phyloP scores from a whole-genome alignment of 768 basidiomycete genomes.

The Tricholomella constricta region DNA sequence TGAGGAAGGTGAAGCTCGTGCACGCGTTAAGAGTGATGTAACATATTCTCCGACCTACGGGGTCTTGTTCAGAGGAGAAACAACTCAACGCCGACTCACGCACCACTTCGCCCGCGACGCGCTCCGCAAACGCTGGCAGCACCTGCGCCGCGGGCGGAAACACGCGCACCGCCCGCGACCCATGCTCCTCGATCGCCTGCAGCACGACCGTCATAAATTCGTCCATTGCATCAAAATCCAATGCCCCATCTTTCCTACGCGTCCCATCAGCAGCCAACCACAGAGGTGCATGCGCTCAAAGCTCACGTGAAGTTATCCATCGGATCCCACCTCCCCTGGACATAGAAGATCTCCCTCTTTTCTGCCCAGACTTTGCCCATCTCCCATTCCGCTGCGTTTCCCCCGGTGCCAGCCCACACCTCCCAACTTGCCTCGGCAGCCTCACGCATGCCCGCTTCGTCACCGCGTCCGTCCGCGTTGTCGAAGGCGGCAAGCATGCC shows the following conservation, averaged over 20 bases:
- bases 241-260: slow-evolving; percentile 51
- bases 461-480: slow-evolving; percentile 68
- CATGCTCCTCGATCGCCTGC: slow-evolving; percentile 68
- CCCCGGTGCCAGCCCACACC: slow-evolving; percentile 48
- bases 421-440: slow-evolving; percentile 87
- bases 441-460: slow-evolving; percentile 79
- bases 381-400: slow-evolving; percentile 68
- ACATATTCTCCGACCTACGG: slow-evolving; percentile 85
- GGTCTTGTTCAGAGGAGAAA: not conserved
- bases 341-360: slow-evolving; percentile 93
- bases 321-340: slow-evolving; percentile 77
- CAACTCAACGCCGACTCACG: slow-evolving; percentile 23
- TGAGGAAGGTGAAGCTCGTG: slow-evolving; percentile 52
- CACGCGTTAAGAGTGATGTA: slow-evolving; percentile 70
- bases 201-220: slow-evolving; percentile 77
- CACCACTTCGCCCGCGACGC: slow-evolving; percentile 84
- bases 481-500: slow-evolving; percentile 88
- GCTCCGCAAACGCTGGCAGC: slow-evolving; percentile 78
- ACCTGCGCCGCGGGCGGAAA: slow-evolving; percentile 84
- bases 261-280: not conserved
- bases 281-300: not conserved
- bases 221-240: slow-evolving; percentile 95
- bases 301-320: slow-evolving; percentile 80
- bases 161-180: slow-evolving; percentile 77
- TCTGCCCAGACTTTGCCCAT: slow-evolving; percentile 96